These are phyloP conservation scores for Pseudocercospora macadamiae DNA, from an alignment of 2,329 filamentous ascomycete genomes.

Conservation along the genomic window DNA sequence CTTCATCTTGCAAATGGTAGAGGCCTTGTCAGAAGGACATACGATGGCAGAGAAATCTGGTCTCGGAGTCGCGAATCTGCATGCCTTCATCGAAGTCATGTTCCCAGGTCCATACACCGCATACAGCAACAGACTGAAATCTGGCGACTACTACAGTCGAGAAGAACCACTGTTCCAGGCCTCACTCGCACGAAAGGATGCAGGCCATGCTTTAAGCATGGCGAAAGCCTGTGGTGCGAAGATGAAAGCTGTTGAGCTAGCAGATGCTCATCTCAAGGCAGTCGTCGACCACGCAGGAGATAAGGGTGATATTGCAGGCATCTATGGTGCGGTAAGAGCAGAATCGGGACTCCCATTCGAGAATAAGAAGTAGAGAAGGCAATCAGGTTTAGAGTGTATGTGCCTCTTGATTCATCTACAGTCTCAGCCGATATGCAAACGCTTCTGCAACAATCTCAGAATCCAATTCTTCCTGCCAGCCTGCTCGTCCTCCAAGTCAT, in stretches of 20 bases:
- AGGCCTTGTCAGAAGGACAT: conserved; percentile 76
- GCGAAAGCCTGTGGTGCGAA: conserved; percentile 65
- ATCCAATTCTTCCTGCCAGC: no score
- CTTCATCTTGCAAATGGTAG: conserved; percentile 81
- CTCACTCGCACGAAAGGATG: conserved; percentile 81
- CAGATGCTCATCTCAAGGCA: conserved; percentile 67
- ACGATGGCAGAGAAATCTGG: conserved; percentile 80
- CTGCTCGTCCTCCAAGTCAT: no score
- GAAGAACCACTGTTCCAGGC: conserved; percentile 81
- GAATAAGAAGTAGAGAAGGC: conserved; percentile 27
- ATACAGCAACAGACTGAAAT: conserved; percentile 74
- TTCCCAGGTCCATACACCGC: conserved; percentile 75
- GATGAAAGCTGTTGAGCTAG: conserved; percentile 67
- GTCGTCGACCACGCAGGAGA: conserved; percentile 72
- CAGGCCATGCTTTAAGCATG: conserved; percentile 70
- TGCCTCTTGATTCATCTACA: no score
- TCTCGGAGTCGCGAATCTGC: conserved; percentile 69
- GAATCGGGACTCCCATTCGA: conserved; percentile 76
- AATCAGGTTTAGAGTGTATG: no score
- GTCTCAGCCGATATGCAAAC: no score
- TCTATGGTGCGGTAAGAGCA: conserved; percentile 79
- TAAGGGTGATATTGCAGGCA: conserved; percentile 76
- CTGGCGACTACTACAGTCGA: conserved; percentile 74
- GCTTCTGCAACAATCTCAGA: no score
- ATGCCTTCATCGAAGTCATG: conserved; percentile 71